These are phyloP conservation scores for Nyssa sinensis DNA, from an alignment of 148 eudicot species.

Conservation along the genomic window DNA sequence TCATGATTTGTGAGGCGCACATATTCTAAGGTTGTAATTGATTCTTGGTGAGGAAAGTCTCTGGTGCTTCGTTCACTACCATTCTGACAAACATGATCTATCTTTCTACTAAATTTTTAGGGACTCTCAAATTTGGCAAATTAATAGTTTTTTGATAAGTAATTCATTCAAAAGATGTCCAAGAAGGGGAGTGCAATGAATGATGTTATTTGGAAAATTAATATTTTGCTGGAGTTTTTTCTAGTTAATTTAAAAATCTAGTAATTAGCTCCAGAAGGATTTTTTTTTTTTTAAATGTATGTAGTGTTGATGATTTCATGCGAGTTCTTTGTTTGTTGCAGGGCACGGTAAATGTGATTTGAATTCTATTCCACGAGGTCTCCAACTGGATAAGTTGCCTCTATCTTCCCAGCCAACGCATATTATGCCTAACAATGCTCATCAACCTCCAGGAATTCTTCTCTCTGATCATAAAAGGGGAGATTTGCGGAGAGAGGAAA, in stretches of 20 bases:
- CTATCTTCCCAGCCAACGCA: conserved; percentile 33
- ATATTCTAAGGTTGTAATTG: no score
- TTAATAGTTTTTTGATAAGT: background rate
- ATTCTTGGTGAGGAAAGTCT: no score
- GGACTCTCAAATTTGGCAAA: background rate
- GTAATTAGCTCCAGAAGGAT: background rate
- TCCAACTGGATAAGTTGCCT: conserved; percentile 35
- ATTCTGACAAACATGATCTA: background rate
- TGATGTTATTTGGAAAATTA: no score
- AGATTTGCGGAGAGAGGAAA: conserved; percentile 46
- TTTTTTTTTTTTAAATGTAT: background rate
- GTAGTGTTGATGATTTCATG: conserved; percentile 1
- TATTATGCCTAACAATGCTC: conserved; percentile 28
- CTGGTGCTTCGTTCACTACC: background rate
- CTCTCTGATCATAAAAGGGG: conserved; percentile 28
- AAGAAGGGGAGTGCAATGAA: no score
- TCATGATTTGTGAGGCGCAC: background rate
- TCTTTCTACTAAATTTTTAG: background rate
- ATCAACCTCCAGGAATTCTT: conserved; percentile 31
- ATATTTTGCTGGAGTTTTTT: background rate
- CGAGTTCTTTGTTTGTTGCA: conserved; percentile 26
- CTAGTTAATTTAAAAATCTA: background rate
- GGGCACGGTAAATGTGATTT: conserved; percentile 40
- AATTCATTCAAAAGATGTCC: no score
- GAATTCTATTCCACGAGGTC: conserved; percentile 35